Conservation (phyloP, 2,329 filamentous ascomycete species). For the Penicillium glabrum region DNA sequence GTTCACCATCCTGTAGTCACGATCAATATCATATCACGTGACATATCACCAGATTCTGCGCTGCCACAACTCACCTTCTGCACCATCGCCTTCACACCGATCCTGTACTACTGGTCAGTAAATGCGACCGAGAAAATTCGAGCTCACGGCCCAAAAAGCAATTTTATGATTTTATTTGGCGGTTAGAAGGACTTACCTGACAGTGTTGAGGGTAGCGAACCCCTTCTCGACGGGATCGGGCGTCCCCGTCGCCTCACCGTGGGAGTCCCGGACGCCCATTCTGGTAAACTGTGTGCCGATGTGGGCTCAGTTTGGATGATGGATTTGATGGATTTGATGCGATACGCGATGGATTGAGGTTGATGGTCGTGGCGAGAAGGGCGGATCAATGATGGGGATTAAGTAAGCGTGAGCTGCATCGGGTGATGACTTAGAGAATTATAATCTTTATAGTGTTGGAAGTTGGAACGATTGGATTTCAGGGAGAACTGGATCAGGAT, state of each 20-base stretch:
- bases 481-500: too few relatives aligned
- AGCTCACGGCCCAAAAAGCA: background rate
- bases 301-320: background rate
- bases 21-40: conserved; percentile 33
- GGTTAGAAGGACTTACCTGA: conserved; percentile 59
- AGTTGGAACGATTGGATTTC: too few relatives aligned
- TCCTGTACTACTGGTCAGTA: conserved; percentile 47
- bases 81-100: conserved; percentile 67
- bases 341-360: conserved; percentile 11
- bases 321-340: background rate
- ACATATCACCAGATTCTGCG: conserved; percentile 20
- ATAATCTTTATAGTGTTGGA: too few relatives aligned
- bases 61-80: conserved; percentile 59
- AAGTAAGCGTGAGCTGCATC: background rate
- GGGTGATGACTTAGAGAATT: background rate
- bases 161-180: background rate
- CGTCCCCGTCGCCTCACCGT: conserved; percentile 54
- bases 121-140: conserved; percentile 36
- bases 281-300: conserved; percentile 11
- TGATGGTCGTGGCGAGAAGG: background rate
- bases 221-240: conserved; percentile 70
- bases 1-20: conserved; percentile 65
- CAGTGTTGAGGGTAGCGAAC: conserved; percentile 78
- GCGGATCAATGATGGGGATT: background rate
- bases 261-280: conserved; percentile 59